Evolutionary conservation across 768 basidiomycete genomes (phyloP).

Genomic region (Suillus brevipes): DNA sequence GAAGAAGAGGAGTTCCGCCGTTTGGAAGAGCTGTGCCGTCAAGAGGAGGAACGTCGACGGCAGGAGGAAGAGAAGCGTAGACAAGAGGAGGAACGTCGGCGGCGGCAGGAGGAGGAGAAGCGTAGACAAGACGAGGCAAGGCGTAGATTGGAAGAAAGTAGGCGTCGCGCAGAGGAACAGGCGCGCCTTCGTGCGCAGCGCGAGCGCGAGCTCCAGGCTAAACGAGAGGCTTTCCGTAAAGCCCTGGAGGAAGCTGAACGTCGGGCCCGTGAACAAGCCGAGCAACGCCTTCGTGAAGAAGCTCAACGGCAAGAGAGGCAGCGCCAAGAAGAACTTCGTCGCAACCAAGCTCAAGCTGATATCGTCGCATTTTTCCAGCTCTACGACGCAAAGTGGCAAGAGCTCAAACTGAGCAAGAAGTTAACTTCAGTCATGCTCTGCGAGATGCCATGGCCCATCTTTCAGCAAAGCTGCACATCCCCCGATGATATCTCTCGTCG

Average conservation of each 20-base stretch:
- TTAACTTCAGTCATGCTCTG: conserved; percentile 26
- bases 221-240: conserved; percentile 10
- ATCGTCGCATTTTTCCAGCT: conserved; percentile 16
- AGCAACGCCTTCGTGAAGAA: conserved; percentile 12
- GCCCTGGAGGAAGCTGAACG: conserved; percentile 20
- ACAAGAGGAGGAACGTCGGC: neutral
- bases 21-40: conserved; percentile 21
- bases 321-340: conserved; percentile 18
- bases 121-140: conserved; percentile 7
- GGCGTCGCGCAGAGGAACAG: conserved; percentile 17
- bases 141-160: conserved; percentile 16
- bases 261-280: conserved; percentile 20
- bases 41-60: conserved; percentile 10
- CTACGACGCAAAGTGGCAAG: conserved; percentile 41
- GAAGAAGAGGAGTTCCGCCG: conserved; percentile 19
- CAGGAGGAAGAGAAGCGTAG: conserved; percentile 19
- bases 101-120: conserved; percentile 20
- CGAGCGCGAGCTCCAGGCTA: conserved; percentile 25
- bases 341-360: conserved; percentile 11
- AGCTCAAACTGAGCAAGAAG: conserved; percentile 26
- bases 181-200: conserved; percentile 21
- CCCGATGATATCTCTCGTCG: conserved; percentile 37
- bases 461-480: conserved; percentile 21
- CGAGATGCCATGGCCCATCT: conserved; percentile 48
- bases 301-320: neutral